Percentiles rank a stretch among this genome's conserved stretches.
phyloP scores from a whole-genome alignment of 352 stramenopile genomes.

The Pythium aphanidermatum region DNA sequence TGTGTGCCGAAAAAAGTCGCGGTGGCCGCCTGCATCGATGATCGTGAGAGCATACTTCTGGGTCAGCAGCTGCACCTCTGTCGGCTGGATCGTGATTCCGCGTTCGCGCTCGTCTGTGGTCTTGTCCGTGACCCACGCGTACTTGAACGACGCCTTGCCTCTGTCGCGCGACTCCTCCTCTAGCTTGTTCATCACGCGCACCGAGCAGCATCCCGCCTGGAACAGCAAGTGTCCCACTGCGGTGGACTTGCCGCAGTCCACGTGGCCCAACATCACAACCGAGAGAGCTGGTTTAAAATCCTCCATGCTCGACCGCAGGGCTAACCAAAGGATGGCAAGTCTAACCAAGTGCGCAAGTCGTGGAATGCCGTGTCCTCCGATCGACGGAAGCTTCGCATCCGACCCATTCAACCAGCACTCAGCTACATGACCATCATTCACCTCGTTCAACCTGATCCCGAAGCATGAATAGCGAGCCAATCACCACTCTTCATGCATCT shows the following conservation, averaged over 20 bases:
- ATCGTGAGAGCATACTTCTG: slow-evolving; percentile 94
- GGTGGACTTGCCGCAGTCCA: slow-evolving; percentile 98
- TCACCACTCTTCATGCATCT: too few relatives aligned
- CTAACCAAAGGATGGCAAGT: too few relatives aligned
- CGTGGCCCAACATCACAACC: slow-evolving; percentile 93
- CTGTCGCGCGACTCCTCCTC: slow-evolving; percentile 94
- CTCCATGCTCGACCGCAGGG: too few relatives aligned
- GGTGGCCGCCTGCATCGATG: slow-evolving; percentile 97
- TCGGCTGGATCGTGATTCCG: slow-evolving; percentile 96
- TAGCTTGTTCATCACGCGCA: slow-evolving; percentile 97
- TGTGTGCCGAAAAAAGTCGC: slow-evolving; percentile 99
- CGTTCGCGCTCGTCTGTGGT: slow-evolving; percentile 92
- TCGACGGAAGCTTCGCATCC: neutral
- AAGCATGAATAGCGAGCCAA: too few relatives aligned
- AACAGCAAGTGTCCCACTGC: slow-evolving; percentile 97
- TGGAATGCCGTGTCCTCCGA: neutral
- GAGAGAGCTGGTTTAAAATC: slow-evolving; percentile 34
- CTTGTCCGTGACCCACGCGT: slow-evolving; percentile 97
- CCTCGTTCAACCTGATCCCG: neutral
- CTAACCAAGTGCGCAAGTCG: neutral
- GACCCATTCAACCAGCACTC: slow-evolving; percentile 5
- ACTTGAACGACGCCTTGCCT: slow-evolving; percentile 98
- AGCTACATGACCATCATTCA: slow-evolving; percentile 3
- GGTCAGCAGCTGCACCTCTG: slow-evolving; percentile 95
- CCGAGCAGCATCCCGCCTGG: slow-evolving; percentile 96